These are phyloP conservation scores for Allium sativum DNA, from an alignment of 106 monocot species.

Conservation along the genomic window DNA sequence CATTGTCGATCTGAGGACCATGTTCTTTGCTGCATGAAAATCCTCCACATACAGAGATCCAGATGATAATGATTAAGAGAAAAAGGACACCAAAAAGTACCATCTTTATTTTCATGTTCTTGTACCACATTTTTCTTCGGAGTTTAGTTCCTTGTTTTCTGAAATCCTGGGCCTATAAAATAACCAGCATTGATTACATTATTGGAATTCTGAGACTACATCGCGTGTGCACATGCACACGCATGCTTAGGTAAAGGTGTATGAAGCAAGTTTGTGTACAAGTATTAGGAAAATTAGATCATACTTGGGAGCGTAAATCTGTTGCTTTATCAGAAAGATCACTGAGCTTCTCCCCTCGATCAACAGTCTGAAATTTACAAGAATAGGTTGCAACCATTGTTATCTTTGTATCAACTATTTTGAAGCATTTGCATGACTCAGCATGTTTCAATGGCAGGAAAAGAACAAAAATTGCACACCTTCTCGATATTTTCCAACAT, in stretches of 20 bases:
- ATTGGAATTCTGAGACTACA: not conserved
- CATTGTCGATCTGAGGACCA: no score
- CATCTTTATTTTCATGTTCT: slow-evolving; percentile 93
- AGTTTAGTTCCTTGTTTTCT: slow-evolving; percentile 75
- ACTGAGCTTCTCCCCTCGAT: slow-evolving; percentile 67
- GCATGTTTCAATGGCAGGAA: not conserved
- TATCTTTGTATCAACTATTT: not conserved
- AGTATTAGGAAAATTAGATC: no score
- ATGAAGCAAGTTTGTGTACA: no score
- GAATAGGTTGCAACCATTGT: not conserved
- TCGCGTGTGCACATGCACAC: no score
- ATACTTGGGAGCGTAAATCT: slow-evolving; percentile 66
- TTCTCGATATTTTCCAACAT: slow-evolving; percentile 95
- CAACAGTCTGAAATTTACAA: slow-evolving; percentile 32
- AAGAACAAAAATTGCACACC: slow-evolving; percentile 21
- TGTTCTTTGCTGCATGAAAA: slow-evolving; percentile 76
- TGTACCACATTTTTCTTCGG: slow-evolving; percentile 75
- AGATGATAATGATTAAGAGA: slow-evolving; percentile 73
- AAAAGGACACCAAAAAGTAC: slow-evolving; percentile 56
- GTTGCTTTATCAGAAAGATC: slow-evolving; percentile 71
- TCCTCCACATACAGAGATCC: slow-evolving; percentile 90
- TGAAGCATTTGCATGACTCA: no score
- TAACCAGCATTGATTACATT: not conserved
- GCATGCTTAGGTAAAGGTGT: no score
- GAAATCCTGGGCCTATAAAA: slow-evolving; percentile 79